phyloP scores from a whole-genome alignment of 2,329 filamentous ascomycete genomes.

The Fusarium sp. region DNA sequence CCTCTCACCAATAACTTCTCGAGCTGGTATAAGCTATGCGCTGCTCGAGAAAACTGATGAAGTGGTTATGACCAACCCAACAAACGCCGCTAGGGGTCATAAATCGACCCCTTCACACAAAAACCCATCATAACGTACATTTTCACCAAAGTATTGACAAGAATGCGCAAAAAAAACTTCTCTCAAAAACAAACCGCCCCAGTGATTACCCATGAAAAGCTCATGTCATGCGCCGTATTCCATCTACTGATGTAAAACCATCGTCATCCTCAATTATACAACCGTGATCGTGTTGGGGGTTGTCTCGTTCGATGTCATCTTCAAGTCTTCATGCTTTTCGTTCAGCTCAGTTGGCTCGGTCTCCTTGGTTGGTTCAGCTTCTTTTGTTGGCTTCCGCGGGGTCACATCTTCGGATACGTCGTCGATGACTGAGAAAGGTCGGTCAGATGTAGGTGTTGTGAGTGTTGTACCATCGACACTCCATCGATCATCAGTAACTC shows the following conservation, averaged over 20 bases:
- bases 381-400: conserved; percentile 46
- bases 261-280: conserved; percentile 44
- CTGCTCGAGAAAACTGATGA: conserved; percentile 40
- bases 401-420: conserved; percentile 50
- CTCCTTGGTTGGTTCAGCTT: conserved; percentile 42
- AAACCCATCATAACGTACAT: conserved; percentile 43
- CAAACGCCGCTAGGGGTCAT: conserved; percentile 38
- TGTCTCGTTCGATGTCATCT: conserved; percentile 44
- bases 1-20: conserved; percentile 29
- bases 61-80: conserved; percentile 36
- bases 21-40: conserved; percentile 40
- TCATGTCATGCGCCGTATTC: conserved; percentile 39
- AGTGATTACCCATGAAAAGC: conserved; percentile 38
- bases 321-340: conserved; percentile 39
- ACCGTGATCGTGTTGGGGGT: conserved; percentile 45
- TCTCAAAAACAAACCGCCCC: conserved; percentile 34
- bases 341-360: conserved; percentile 39
- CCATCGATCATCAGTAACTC: conserved; percentile 54
- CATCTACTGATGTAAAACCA: conserved; percentile 40
- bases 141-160: conserved; percentile 47
- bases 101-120: conserved; percentile 23
- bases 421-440: conserved; percentile 50
- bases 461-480: conserved; percentile 55
- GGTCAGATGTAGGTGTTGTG: conserved; percentile 56
- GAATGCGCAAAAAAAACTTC: conserved; percentile 39